A percentile compares a stretch with the other conserved stretches of the same genome.
These are phyloP conservation scores for Danielia oregonensis DNA, from an alignment of 805 yeast species.

Conservation along the genomic window DNA sequence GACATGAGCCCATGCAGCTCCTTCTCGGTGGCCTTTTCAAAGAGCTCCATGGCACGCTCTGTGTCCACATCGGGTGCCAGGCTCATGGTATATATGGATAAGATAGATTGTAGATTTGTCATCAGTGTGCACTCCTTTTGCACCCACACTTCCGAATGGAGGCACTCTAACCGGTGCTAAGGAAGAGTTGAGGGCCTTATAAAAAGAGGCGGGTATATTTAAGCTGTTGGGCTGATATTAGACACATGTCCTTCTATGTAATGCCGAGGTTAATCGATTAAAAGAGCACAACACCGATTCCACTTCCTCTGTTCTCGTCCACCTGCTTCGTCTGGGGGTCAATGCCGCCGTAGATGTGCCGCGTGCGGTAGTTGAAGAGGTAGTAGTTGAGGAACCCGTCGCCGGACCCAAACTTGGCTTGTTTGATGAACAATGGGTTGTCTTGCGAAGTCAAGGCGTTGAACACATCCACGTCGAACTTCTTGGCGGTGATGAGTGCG, in stretches of 20 bases:
- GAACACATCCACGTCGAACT: constrained; percentile 77
- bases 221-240: too few species aligned
- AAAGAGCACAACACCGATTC: constrained; percentile 86
- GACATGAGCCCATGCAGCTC: constrained; percentile 73
- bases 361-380: constrained; percentile 83
- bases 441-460: constrained; percentile 92
- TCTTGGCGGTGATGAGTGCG: constrained; percentile 71
- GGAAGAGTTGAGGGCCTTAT: too few species aligned
- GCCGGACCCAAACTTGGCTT: constrained; percentile 86
- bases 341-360: constrained; percentile 79
- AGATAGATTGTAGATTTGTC: too few species aligned
- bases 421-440: constrained; percentile 75
- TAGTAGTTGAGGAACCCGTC: constrained; percentile 91
- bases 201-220: too few species aligned
- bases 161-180: too few species aligned
- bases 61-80: constrained; percentile 1
- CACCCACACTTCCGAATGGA: too few species aligned
- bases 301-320: constrained; percentile 59
- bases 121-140: too few species aligned
- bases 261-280: too few species aligned
- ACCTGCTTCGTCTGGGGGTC: constrained; percentile 50
- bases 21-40: constrained; percentile 66
- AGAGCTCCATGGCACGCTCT: constrained; percentile 53
- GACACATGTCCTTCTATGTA: too few species aligned
- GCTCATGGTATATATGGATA: neutral